phyloP scores from a whole-genome alignment of 2,329 filamentous ascomycete species.

The Colletotrichum liriopes region DNA sequence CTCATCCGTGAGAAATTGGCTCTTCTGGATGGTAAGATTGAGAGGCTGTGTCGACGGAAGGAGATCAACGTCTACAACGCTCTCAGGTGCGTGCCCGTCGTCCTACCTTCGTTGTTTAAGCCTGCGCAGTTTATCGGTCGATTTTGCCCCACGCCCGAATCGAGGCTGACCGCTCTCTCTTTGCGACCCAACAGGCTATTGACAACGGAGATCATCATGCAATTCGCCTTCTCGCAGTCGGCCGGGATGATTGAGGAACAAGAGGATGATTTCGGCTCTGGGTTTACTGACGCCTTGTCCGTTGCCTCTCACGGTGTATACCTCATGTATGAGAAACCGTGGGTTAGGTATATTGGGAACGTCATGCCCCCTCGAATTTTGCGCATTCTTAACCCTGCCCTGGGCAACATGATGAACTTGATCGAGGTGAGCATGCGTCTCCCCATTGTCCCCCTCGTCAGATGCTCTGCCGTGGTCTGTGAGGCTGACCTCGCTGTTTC shows the following conservation, averaged over 20 bases:
- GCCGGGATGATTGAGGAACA: constrained; percentile 9
- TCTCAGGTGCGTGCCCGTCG: not conserved
- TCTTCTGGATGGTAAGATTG: constrained; percentile 1
- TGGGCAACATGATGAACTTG: not conserved
- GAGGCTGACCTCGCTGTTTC: not conserved
- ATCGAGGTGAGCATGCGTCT: not conserved
- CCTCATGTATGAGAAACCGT: not conserved
- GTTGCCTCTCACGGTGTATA: not conserved
- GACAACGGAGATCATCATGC: constrained; percentile 15
- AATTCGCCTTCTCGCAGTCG: constrained; percentile 5
- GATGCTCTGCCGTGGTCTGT: not conserved
- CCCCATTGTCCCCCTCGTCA: not conserved
- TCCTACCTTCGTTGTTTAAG: not conserved
- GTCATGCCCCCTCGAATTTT: not conserved
- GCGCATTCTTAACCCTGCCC: not conserved
- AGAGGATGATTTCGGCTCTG: not conserved
- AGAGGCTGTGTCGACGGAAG: not conserved
- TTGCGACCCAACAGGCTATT: not conserved
- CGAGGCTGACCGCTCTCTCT: not conserved
- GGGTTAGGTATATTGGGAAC: not conserved
- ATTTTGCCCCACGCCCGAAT: too few relatives aligned
- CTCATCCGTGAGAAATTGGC: not conserved
- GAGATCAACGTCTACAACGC: constrained; percentile 15
- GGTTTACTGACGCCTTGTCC: not conserved
- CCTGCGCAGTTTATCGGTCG: not conserved